Percentiles rank a stretch among this genome's conserved stretches.
phyloP scores from a whole-genome alignment of 139 green algal species.

The Mesotaenium endlicherianum region DNA sequence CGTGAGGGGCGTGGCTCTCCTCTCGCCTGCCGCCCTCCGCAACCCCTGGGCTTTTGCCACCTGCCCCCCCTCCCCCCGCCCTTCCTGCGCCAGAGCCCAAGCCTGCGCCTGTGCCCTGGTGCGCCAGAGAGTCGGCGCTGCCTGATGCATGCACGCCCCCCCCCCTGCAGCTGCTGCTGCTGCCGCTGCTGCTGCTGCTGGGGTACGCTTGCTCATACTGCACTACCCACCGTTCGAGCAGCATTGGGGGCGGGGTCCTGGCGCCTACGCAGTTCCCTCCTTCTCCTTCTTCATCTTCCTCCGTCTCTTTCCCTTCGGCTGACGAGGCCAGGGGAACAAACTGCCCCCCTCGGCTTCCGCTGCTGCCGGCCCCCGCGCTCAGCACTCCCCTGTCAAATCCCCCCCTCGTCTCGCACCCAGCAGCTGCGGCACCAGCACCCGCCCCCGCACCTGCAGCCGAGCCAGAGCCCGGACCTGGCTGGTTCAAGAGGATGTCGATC shows the following conservation, averaged over 20 bases:
- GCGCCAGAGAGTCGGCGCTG: not conserved
- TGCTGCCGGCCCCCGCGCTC: not conserved
- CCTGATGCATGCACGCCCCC: not conserved
- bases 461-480: not conserved
- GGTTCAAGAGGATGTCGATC: slow-evolving; percentile 31
- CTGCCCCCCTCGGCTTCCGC: not conserved
- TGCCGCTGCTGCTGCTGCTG: not conserved
- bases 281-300: not conserved
- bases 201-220: slow-evolving; percentile 35
- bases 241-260: not conserved
- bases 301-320: too few relatives aligned
- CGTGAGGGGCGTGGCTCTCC: not conserved
- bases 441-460: not conserved
- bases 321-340: too few relatives aligned
- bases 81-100: not conserved
- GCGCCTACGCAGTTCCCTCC: not conserved
- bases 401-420: not conserved
- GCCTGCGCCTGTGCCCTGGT: too few relatives aligned
- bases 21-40: not conserved
- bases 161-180: not conserved
- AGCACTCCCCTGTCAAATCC: not conserved
- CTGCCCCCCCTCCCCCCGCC: slow-evolving; percentile 16
- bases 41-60: not conserved
- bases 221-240: slow-evolving; percentile 43
- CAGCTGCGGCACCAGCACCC: slow-evolving; percentile 5